Percentiles rank a stretch among this genome's conserved stretches.
phyloP scores from a whole-genome alignment of 192 early-diverging fungal species.

The Coemansia sp. region DNA sequence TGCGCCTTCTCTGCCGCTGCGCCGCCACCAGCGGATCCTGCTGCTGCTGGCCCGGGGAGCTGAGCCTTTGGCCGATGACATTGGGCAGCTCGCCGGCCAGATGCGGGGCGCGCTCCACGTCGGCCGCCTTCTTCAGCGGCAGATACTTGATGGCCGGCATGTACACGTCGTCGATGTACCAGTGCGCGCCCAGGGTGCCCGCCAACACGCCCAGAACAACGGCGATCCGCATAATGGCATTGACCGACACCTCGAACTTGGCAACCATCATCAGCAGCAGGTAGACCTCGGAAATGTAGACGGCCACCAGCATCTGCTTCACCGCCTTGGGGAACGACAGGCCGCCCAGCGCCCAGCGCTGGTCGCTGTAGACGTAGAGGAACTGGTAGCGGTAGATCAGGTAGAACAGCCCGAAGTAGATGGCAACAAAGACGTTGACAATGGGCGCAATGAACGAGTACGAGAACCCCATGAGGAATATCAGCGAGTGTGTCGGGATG shows the following conservation, averaged over 20 bases:
- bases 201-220: slow-evolving; percentile 50
- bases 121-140: slow-evolving; percentile 45
- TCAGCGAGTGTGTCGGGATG: slow-evolving; percentile 69
- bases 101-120: slow-evolving; percentile 27
- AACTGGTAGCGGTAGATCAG: slow-evolving; percentile 84
- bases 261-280: slow-evolving; percentile 73
- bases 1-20: slow-evolving; percentile 5
- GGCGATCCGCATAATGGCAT: slow-evolving; percentile 51
- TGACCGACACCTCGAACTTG: slow-evolving; percentile 49
- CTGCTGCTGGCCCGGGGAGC: background rate
- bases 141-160: slow-evolving; percentile 56
- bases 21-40: background rate
- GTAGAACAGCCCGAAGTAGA: slow-evolving; percentile 76
- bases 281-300: slow-evolving; percentile 76
- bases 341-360: slow-evolving; percentile 60
- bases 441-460: slow-evolving; percentile 84
- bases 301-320: slow-evolving; percentile 65
- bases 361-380: slow-evolving; percentile 70
- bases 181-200: slow-evolving; percentile 53
- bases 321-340: slow-evolving; percentile 65
- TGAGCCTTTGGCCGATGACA: slow-evolving; percentile 7
- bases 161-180: slow-evolving; percentile 60
- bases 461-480: slow-evolving; percentile 72
- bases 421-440: slow-evolving; percentile 73
- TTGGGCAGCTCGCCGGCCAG: slow-evolving; percentile 31